These are phyloP conservation scores for Clathrospora elynae DNA, from an alignment of 2,329 filamentous ascomycete species.

Conservation along the genomic window DNA sequence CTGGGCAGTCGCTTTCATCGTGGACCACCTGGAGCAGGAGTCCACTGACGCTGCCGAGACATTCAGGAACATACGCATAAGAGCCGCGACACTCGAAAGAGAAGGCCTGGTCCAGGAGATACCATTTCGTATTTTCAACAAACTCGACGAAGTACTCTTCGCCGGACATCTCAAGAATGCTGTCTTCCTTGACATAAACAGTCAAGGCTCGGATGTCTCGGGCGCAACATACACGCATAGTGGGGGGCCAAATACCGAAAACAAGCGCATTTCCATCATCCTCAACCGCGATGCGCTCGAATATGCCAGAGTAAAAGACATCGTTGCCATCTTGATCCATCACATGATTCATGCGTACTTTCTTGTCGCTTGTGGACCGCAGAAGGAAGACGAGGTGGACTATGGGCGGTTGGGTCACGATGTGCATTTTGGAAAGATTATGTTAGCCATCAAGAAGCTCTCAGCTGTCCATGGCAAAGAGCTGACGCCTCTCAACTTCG, in stretches of 20 bases:
- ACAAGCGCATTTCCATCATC: constrained; percentile 47
- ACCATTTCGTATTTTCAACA: constrained; percentile 46
- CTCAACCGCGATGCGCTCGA: constrained; percentile 33
- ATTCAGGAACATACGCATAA: constrained; percentile 24
- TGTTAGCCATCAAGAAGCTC: constrained; percentile 47
- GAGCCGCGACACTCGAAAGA: constrained; percentile 18
- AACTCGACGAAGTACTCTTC: constrained; percentile 47
- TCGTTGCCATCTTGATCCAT: constrained; percentile 49
- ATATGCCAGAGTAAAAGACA: constrained; percentile 36
- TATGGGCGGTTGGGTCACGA: constrained; percentile 48
- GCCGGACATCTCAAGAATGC: constrained; percentile 45
- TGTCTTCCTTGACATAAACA: constrained; percentile 44
- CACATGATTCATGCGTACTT: constrained; percentile 56
- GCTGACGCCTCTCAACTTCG: constrained; percentile 44
- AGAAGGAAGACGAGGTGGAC: constrained; percentile 36
- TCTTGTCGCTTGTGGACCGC: constrained; percentile 49
- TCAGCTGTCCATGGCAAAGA: constrained; percentile 30
- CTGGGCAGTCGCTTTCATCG: constrained; percentile 50
- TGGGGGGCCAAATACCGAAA: constrained; percentile 25
- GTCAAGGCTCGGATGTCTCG: constrained; percentile 33
- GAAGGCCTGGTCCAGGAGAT: constrained; percentile 28
- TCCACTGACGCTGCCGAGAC: constrained; percentile 23
- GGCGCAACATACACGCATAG: constrained; percentile 47
- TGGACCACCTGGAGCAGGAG: constrained; percentile 37
- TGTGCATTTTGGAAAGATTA: constrained; percentile 49